Conservation (phyloP, 768 basidiomycete species). For the Trametes gibbosa region DNA sequence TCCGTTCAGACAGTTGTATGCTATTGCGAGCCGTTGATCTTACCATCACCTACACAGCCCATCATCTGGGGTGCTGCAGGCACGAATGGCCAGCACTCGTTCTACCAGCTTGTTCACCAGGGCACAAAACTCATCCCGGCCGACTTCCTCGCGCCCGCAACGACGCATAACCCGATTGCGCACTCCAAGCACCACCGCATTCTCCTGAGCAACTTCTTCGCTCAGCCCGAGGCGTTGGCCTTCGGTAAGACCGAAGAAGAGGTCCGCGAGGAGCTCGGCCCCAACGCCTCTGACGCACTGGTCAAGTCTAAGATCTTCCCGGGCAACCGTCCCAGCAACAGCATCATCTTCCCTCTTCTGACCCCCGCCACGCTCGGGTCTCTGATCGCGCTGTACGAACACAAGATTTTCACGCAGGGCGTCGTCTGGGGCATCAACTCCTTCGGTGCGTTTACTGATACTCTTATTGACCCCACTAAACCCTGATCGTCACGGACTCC, state of each 20-base stretch:
- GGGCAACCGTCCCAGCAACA: conserved; percentile 96
- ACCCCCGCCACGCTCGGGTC: conserved; percentile 89
- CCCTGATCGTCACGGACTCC: not conserved
- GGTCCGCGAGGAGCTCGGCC: conserved; percentile 65
- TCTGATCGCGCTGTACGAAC: conserved; percentile 90
- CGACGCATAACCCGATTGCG: conserved; percentile 84
- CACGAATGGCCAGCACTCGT: conserved; percentile 98
- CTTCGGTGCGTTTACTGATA: conserved; percentile 59
- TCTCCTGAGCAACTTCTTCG: conserved; percentile 96
- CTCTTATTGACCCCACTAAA: not conserved
- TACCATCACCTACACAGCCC: conserved; percentile 47
- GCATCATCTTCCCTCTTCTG: conserved; percentile 89
- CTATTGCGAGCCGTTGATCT: not conserved
- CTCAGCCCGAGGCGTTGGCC: conserved; percentile 95
- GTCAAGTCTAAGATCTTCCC: conserved; percentile 98
- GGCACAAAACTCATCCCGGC: conserved; percentile 90
- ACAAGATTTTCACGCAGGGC: conserved; percentile 99
- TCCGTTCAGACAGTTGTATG: not conserved
- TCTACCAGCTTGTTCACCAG: conserved; percentile 97
- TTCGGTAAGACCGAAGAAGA: conserved; percentile 96
- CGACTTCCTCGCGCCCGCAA: conserved; percentile 90
- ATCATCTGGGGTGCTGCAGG: conserved; percentile 99
- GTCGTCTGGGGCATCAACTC: conserved; percentile 99
- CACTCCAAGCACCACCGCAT: conserved; percentile 95
- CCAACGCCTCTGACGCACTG: conserved; percentile 74